These are phyloP conservation scores for Coemansia sp. DNA, from an alignment of 192 early-diverging fungal species.

Conservation along the genomic window DNA sequence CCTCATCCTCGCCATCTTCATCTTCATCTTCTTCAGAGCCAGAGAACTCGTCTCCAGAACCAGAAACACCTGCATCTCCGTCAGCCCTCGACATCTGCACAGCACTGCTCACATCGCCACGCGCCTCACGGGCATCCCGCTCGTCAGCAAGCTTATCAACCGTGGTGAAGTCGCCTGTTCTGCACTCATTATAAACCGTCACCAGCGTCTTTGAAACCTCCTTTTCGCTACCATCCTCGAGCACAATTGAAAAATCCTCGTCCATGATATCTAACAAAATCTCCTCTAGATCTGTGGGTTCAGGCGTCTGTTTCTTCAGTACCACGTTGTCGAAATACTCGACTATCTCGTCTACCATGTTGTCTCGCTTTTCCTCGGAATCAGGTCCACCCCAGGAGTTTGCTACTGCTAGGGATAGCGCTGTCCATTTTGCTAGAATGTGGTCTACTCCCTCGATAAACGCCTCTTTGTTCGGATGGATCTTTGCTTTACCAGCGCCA, in stretches of 20 bases:
- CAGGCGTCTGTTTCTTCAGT: constrained; percentile 24
- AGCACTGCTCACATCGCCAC: constrained; percentile 8
- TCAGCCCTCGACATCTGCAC: constrained; percentile 27
- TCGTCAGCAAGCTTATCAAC: constrained; percentile 43
- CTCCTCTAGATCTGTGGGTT: constrained; percentile 44
- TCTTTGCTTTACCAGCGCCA: constrained; percentile 6
- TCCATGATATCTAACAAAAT: constrained; percentile 37
- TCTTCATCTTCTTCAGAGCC: constrained; percentile 9
- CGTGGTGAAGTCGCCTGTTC: constrained; percentile 28
- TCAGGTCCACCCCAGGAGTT: constrained; percentile 71
- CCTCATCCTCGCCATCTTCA: constrained; percentile 26
- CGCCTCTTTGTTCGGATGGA: constrained; percentile 50
- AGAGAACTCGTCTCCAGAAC: constrained; percentile 16
- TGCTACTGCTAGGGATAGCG: constrained; percentile 70
- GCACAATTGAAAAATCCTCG: constrained; percentile 37
- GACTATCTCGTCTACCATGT: constrained; percentile 66
- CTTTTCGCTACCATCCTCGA: constrained; percentile 48
- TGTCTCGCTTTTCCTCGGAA: constrained; percentile 67
- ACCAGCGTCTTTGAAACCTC: constrained; percentile 36
- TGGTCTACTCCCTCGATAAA: constrained; percentile 64
- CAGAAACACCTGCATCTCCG: not conserved
- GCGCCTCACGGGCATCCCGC: constrained; percentile 32
- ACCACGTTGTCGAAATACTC: constrained; percentile 61
- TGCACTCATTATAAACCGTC: constrained; percentile 40
- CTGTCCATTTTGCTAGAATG: constrained; percentile 69